These are phyloP conservation scores for Drosera capensis DNA, from an alignment of 148 eudicot genomes.

Conservation along the genomic window DNA sequence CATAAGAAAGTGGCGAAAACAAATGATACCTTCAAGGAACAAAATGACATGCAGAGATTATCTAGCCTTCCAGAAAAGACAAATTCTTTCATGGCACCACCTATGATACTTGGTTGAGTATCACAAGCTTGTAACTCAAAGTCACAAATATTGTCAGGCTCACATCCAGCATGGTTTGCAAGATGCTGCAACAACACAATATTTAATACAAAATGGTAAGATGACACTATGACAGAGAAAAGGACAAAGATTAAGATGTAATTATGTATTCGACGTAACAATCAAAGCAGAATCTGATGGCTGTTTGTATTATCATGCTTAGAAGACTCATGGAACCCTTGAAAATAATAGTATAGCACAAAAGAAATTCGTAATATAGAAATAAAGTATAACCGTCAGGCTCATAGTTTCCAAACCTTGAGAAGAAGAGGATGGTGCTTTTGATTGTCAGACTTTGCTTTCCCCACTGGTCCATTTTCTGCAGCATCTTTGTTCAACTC, in stretches of 20 bases:
- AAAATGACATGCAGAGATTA: slow-evolving; percentile 89
- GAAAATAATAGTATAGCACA: too few relatives aligned
- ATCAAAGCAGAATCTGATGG: neutral
- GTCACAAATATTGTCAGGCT: slow-evolving; percentile 84
- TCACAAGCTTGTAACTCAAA: slow-evolving; percentile 98
- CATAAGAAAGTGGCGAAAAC: neutral
- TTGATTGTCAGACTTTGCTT: slow-evolving; percentile 19
- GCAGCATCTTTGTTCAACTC: slow-evolving; percentile 50
- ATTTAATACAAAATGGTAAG: slow-evolving; percentile 2
- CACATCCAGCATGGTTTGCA: slow-evolving; percentile 69
- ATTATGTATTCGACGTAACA: too few relatives aligned
- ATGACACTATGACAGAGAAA: neutral
- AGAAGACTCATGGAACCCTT: too few relatives aligned
- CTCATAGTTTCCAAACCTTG: slow-evolving; percentile 48
- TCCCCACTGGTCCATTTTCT: slow-evolving; percentile 24
- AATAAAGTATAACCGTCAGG: too few relatives aligned
- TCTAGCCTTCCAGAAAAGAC: slow-evolving; percentile 96
- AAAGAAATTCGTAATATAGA: too few relatives aligned
- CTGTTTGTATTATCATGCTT: too few relatives aligned
- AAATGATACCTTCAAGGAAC: slow-evolving; percentile 66
- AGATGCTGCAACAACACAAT: slow-evolving; percentile 40
- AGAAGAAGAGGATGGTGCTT: slow-evolving; percentile 86
- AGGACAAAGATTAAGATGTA: neutral
- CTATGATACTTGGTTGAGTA: slow-evolving; percentile 86
- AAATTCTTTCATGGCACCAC: slow-evolving; percentile 79